Conservation (phyloP, 192 early-diverging fungal species). For the Cladochytrium replicatum region DNA sequence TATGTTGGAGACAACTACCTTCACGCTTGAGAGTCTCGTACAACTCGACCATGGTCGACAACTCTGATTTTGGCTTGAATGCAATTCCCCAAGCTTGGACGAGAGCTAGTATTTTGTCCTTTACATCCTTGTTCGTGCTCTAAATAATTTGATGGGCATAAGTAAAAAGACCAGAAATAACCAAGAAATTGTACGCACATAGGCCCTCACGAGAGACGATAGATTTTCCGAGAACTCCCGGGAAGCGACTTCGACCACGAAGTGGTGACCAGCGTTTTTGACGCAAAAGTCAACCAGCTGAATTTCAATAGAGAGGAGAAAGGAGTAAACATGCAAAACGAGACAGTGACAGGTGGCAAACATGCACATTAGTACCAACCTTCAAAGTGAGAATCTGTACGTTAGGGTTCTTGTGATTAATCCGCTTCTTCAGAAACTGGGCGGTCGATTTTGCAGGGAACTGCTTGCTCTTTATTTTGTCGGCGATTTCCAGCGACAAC, state of each 20-base stretch:
- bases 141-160: constrained; percentile 1
- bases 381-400: constrained; percentile 82
- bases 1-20: too few species aligned
- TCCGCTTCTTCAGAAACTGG: constrained; percentile 62
- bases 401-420: constrained; percentile 88
- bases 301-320: not conserved
- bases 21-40: constrained; percentile 74
- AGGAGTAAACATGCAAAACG: not conserved
- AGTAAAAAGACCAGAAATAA: not conserved
- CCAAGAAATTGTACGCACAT: constrained; percentile 40
- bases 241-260: constrained; percentile 75
- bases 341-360: too few species aligned
- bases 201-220: constrained; percentile 43
- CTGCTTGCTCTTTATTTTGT: constrained; percentile 81
- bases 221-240: constrained; percentile 87
- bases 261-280: constrained; percentile 85
- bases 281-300: constrained; percentile 85
- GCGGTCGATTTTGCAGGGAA: constrained; percentile 61
- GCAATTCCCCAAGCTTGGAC: constrained; percentile 88
- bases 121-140: constrained; percentile 61
- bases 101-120: constrained; percentile 57
- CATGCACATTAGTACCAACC: too few species aligned
- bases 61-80: constrained; percentile 66
- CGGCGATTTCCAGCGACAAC: constrained; percentile 79
- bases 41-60: constrained; percentile 68